Percentiles rank a stretch among this genome's conserved stretches.
phyloP scores from a whole-genome alignment of 169 alveolate species.

The Cryptosporidium viatorum region DNA sequence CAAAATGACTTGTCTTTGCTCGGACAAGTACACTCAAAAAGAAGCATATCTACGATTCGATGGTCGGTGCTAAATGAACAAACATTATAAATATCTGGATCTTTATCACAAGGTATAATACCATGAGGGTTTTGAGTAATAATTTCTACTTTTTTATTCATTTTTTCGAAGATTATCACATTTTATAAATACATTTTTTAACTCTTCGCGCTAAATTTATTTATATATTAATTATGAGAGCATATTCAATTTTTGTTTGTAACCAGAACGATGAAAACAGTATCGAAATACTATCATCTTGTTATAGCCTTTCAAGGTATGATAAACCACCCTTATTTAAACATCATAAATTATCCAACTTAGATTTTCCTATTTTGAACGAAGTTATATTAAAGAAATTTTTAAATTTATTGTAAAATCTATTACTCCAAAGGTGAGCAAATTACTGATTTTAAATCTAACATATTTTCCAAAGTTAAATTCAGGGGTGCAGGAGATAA shows the following conservation, averaged over 20 bases:
- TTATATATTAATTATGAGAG: constrained; percentile 19
- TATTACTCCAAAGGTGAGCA: constrained; percentile 63
- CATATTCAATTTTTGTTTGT: constrained; percentile 47
- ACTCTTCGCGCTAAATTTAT: not conserved
- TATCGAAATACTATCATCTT: constrained; percentile 26
- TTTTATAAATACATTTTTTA: not conserved
- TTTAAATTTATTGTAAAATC: constrained; percentile 34
- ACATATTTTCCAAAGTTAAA: constrained; percentile 5
- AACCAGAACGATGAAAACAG: not conserved
- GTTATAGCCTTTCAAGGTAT: constrained; percentile 48
- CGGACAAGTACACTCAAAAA: constrained; percentile 72
- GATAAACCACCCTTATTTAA: not conserved
- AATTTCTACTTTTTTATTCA: constrained; percentile 52
- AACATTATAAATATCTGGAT: constrained; percentile 67
- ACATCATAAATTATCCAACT: not conserved
- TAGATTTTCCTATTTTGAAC: constrained; percentile 60
- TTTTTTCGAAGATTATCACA: not conserved
- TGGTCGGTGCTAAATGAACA: constrained; percentile 44
- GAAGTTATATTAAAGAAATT: constrained; percentile 54
- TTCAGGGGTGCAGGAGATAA: constrained; percentile 20
- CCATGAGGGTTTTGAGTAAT: constrained; percentile 40
- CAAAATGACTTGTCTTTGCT: constrained; percentile 58
- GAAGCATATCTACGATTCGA: constrained; percentile 68
- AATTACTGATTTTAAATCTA: not conserved
- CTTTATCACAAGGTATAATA: constrained; percentile 35